Evolutionary conservation across 768 basidiomycete genomes (phyloP).

Genomic region (Myochromella boudieri): DNA sequence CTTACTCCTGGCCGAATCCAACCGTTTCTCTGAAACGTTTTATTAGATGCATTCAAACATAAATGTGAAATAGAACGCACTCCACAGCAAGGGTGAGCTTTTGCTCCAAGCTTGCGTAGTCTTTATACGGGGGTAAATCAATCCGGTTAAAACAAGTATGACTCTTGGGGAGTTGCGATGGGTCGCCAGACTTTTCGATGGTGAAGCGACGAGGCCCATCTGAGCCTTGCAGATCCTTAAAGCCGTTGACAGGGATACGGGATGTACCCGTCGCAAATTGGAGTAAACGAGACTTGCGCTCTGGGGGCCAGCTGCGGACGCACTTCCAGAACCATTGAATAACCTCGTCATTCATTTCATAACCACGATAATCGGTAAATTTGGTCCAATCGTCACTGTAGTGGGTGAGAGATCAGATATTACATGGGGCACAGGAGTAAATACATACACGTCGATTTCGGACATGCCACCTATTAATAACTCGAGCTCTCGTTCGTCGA

Average conservation of each 20-base stretch:
- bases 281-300: conserved; percentile 93
- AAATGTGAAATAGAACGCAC: conserved; percentile 47
- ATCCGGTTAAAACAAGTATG: conserved; percentile 96
- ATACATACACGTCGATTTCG: conserved; percentile 95
- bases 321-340: conserved; percentile 99
- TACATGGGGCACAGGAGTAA: neutral
- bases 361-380: conserved; percentile 98
- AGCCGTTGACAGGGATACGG: conserved; percentile 96
- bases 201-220: conserved; percentile 97
- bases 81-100: conserved; percentile 94
- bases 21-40: conserved; percentile 71
- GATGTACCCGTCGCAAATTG: conserved; percentile 98
- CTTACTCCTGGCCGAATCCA: conserved; percentile 90
- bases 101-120: conserved; percentile 91
- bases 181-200: conserved; percentile 98
- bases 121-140: conserved; percentile 97
- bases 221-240: conserved; percentile 97
- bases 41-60: conserved; percentile 13
- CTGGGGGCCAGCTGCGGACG: conserved; percentile 95
- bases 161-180: conserved; percentile 94
- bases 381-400: conserved; percentile 95
- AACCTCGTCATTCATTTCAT: conserved; percentile 92
- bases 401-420: conserved; percentile 8
- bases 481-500: conserved; percentile 97
- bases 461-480: conserved; percentile 99